Conservation (phyloP, 1,284 basidiomycete species). For the Tilletia caries region DNA sequence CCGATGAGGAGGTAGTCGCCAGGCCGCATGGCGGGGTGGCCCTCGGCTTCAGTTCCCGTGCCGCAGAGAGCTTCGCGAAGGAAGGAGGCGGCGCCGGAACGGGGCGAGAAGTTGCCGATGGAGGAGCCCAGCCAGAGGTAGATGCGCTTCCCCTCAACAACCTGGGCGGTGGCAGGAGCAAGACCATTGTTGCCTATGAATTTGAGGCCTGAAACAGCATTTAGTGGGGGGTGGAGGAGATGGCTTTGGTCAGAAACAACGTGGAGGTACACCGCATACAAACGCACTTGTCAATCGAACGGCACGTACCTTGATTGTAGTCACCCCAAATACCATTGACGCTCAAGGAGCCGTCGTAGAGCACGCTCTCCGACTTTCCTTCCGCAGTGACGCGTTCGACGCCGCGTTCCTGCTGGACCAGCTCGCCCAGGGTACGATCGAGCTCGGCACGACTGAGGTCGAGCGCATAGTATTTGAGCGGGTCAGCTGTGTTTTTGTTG, state of each 20-base stretch:
- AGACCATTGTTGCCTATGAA: constrained; percentile 58
- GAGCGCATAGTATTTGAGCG: constrained; percentile 84
- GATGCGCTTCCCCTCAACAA: constrained; percentile 29
- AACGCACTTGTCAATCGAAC: neutral
- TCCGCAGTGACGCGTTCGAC: constrained; percentile 60
- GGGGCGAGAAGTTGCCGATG: constrained; percentile 83
- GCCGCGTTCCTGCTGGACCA: constrained; percentile 54
- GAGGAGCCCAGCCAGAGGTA: constrained; percentile 91
- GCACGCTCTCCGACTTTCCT: constrained; percentile 56
- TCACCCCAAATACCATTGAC: constrained; percentile 75
- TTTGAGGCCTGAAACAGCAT: constrained; percentile 47
- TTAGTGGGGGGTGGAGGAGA: no score
- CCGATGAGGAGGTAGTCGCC: constrained; percentile 67
- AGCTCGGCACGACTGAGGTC: constrained; percentile 86
- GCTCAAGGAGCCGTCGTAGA: constrained; percentile 38
- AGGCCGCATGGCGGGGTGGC: constrained; percentile 60
- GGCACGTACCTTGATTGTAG: constrained; percentile 69
- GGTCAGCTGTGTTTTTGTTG: constrained; percentile 49
- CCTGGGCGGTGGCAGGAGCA: constrained; percentile 21
- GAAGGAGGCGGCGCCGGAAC: constrained; percentile 67
- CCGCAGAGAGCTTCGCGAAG: constrained; percentile 67
- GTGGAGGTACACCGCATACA: neutral
- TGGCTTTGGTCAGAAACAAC: neutral
- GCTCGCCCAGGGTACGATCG: constrained; percentile 71
- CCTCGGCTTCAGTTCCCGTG: neutral